phyloP scores from a whole-genome alignment of 1,284 basidiomycete genomes.

The Trichosporon sp. region DNA sequence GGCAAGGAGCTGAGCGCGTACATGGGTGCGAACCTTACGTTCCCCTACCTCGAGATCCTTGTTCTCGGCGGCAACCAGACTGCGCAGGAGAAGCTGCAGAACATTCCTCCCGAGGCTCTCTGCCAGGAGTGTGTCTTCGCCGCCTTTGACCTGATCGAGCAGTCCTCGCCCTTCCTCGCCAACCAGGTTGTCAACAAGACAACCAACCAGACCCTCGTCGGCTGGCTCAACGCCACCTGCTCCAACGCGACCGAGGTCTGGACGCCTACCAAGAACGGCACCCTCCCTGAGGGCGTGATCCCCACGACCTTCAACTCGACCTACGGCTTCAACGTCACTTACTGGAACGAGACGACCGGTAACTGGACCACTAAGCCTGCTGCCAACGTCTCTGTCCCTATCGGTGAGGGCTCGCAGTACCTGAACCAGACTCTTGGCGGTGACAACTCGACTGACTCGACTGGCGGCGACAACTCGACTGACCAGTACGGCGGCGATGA shows the following conservation, averaged over 20 bases:
- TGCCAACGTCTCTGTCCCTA: neutral
- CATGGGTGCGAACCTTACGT: slow-evolving; percentile 38
- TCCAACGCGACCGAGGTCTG: neutral
- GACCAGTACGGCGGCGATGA: neutral
- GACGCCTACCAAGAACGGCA: slow-evolving; percentile 23
- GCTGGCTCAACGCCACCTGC: slow-evolving; percentile 29
- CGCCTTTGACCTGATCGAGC: slow-evolving; percentile 34
- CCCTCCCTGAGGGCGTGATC: slow-evolving; percentile 35
- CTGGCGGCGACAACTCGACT: neutral
- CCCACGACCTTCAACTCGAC: slow-evolving; percentile 37
- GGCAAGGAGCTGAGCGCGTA: slow-evolving; percentile 32
- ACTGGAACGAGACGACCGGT: slow-evolving; percentile 19
- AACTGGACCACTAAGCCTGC: slow-evolving; percentile 21
- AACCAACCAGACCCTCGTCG: slow-evolving; percentile 23
- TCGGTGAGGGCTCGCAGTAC: neutral
- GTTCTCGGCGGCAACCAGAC: slow-evolving; percentile 33
- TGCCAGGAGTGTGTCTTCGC: slow-evolving; percentile 46
- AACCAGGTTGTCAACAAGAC: slow-evolving; percentile 22
- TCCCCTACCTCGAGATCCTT: slow-evolving; percentile 26
- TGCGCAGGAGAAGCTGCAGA: slow-evolving; percentile 19
- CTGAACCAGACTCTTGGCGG: neutral
- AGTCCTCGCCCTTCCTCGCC: slow-evolving; percentile 34
- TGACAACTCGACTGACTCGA: neutral
- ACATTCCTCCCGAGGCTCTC: slow-evolving; percentile 26
- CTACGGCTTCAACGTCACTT: slow-evolving; percentile 27